Evolutionary conservation across 2,329 filamentous ascomycete species (phyloP).

Genomic region (Aspergillus amoenus): DNA sequence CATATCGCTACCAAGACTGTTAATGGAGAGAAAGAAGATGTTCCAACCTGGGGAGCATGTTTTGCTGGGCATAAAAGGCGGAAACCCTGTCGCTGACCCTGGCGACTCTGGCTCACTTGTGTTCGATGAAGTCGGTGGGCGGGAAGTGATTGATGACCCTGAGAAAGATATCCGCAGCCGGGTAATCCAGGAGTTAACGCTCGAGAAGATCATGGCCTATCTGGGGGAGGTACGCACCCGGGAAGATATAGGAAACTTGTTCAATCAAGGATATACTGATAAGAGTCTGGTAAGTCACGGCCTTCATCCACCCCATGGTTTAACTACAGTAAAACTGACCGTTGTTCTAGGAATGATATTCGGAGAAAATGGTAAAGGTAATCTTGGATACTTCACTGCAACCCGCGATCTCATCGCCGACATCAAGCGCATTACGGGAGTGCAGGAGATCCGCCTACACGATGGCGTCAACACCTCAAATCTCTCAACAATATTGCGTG

Average conservation of each 20-base stretch:
- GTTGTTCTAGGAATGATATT: background rate
- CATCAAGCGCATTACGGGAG: background rate
- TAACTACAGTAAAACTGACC: too few species aligned
- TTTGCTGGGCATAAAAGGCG: background rate
- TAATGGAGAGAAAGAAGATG: background rate
- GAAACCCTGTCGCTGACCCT: background rate
- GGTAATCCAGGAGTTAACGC: too few species aligned
- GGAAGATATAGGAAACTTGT: too few species aligned
- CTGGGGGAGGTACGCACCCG: too few species aligned
- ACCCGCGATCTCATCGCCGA: background rate
- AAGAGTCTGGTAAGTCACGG: too few species aligned
- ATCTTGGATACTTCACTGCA: background rate
- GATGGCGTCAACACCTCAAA: too few species aligned
- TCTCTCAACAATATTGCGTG: too few species aligned
- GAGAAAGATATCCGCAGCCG: too few species aligned
- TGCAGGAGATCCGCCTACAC: background rate
- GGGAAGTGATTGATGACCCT: too few species aligned
- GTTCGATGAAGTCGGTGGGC: background rate
- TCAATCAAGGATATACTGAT: too few species aligned
- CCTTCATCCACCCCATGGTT: too few species aligned
- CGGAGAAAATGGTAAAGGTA: background rate
- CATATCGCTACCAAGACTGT: background rate
- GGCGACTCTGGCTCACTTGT: background rate
- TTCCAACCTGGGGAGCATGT: constrained; percentile 2
- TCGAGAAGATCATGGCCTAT: too few species aligned